Conservation (phyloP, 2,329 filamentous ascomycete genomes). For the Exophiala bonariae region DNA sequence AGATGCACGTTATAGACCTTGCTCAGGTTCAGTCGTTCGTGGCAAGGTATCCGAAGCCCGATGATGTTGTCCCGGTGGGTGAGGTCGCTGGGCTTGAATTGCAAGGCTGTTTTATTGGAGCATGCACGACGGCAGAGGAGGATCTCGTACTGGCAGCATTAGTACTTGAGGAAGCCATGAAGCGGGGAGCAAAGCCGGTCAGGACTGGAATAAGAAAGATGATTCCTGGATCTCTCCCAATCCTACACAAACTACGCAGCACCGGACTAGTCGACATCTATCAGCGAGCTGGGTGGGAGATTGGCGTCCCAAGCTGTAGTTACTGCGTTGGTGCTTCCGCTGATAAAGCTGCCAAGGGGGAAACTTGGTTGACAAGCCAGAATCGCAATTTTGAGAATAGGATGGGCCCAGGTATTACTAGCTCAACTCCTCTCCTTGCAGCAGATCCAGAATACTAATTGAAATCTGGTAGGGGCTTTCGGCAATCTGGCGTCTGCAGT, state of each 20-base stretch:
- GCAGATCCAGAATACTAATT: neutral
- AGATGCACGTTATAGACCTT: conserved; percentile 39
- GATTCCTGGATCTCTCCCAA: conserved; percentile 42
- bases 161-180: conserved; percentile 40
- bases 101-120: conserved; percentile 49
- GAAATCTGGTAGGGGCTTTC: conserved; percentile 37
- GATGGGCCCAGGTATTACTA: conserved; percentile 42
- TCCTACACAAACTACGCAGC: conserved; percentile 36
- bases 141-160: conserved; percentile 45
- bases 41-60: conserved; percentile 43
- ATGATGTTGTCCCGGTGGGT: conserved; percentile 44
- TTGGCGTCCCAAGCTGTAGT: conserved; percentile 44
- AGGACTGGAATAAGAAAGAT: conserved; percentile 38
- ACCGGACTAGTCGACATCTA: conserved; percentile 41
- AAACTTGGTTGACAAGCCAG: conserved; percentile 46
- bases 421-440: neutral
- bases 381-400: conserved; percentile 50
- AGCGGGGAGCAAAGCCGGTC: conserved; percentile 32
- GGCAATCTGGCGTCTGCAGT: conserved; percentile 48
- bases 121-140: conserved; percentile 49
- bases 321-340: conserved; percentile 47
- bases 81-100: conserved; percentile 34
- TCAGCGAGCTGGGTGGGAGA: conserved; percentile 41
- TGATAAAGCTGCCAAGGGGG: conserved; percentile 41
- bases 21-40: conserved; percentile 38